Base-by-base conservation (phyloP, 176 grass and related monocot species). In the Aegilops sharonensis region DNA sequence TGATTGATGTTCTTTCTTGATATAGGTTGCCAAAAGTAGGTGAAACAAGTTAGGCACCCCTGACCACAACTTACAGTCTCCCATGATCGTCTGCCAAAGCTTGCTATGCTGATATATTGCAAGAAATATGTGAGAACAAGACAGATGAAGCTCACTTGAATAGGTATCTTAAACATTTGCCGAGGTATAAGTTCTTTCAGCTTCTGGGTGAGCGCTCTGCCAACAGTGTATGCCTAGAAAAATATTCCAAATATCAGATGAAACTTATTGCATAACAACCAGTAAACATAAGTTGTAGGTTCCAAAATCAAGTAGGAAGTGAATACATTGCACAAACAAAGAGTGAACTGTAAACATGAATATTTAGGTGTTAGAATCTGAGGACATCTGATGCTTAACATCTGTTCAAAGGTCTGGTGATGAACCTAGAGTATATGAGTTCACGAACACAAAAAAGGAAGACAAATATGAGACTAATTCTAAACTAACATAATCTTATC, bases 171-270 rank as follows among this genome's bases (percentile, higher is more conserved):
- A 88, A 98, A 98, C 95, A 98, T 92, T 77, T 98, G 95, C 71
- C 95, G 89, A 77, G 95, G 95, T 90, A 98, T 98, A 77, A 98
- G 93, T 88, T 98, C 93, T 86, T 98, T 98, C 39, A 98, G 89
- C 56, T 94, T 98, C 85, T 94, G 81, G 75, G 95, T 94, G 47
- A 98, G 86, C 23, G 95, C 95, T 70, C 93, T 98, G 73, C 95
- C 95, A 61, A 98, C 88, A 89, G 93, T 45, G 87, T 98, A 98
- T 84, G 95, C 89, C 95, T 98, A 68, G 24, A 86, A 89, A 89
- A 77, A 78, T 61, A 61, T 2, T 42, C 9, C 11, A 81, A 34
- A 67, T 62, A 77, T 59, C 64, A 85, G 36, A 75, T 89, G 73
- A 10, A 87, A 72, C 50, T 18, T 45, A 47, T 57, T 74, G 50